Evolutionary conservation across 148 eudicot species (phyloP), one percentile per base, ranked within the genome.

Genomic region (Camellia granthamiana): DNA sequence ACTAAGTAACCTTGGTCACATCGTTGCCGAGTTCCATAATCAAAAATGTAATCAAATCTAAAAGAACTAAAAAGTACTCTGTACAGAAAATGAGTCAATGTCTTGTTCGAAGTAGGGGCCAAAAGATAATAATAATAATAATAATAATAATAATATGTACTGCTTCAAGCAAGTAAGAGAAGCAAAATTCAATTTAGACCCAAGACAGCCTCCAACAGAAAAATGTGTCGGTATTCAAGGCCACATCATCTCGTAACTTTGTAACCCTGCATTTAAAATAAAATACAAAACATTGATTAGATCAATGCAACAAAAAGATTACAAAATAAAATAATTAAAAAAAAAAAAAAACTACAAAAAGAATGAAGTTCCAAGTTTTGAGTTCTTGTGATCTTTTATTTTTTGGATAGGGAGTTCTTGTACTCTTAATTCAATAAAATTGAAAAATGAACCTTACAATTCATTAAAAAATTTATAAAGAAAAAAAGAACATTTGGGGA

Each of bases 191-290:
- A 12, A 44, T 43, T 44, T 11, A 61, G 14, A 52, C 16, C 23
- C 42, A 7, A 21, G 18, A 15, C 38, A 62, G 58, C 56, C 43
- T 46, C 8, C 6, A 63, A 23, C 13, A 51, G 56, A 6, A 47
- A 70, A 7, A 30, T 38, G 49, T 9, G 49, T n/a, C 80, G 3
- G 30, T 8, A 38, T 41, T 52, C 43, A 10, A 23, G 44, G 46
- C 21, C 4, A 16, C 83, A 82, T 86, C 81, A 86, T 69, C 72
- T 86, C 42, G 86, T 80, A 19, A 81, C 77, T 70, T 83, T 81
- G 81, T 80, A 86, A 16, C 74, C 72, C 88, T 86, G 82, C 82
- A 75, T 13, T 18, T 4, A 47, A 6, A 3, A 3, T 19, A 6
- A 64, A 62, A 10, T 56, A 19, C 21, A 15, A 70, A 9, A 12